Base-by-base conservation (phyloP, 2,329 filamentous ascomycete genomes). In the Setomelanomma holmii region DNA sequence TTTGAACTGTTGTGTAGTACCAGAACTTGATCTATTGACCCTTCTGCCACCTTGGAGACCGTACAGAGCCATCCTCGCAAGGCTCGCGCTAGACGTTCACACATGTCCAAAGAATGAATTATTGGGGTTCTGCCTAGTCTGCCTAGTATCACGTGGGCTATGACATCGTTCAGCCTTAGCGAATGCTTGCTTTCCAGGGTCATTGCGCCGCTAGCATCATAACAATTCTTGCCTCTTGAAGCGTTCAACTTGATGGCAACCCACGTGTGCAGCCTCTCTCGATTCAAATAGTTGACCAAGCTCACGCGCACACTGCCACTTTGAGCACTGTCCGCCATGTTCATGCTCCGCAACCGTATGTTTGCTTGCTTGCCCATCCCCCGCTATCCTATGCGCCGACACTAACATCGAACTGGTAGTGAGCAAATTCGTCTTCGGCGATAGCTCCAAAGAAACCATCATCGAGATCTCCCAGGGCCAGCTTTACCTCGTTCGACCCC, bases 391-490 rank as follows among this genome's bases (percentile, higher is more conserved):
- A 51, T 51, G 42, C 50, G 35, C 42, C 40, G 54, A 58, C 58
- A 58, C 67, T 70, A 58, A 72, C 56, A 20, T 30, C 19, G 40
- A 56, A 39, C 42, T 24, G 46, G 51, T 71, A 96, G 91, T 96
- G 64, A 90, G 90, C 78, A 97, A 96, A 78, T 88, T 95, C 70
- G 87, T 98, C 72, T 98, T 98, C 74, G 87, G 88, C 61, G 92
- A 96, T 75, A 86, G 85, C 68, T 91, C 87, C 73, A 93, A 97
- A 76, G 93, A 98, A 80, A 89, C 91, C 41, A 86, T 99, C 72
- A 91, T 96, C 77, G 93, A 98, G 74, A 88, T 99, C 38, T 87
- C 93, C 14, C 92, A 98, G 76, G 95, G 95, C 72, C 93, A 98
- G 76, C 90, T 99, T 39, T 99, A 97, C 76, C 89, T 99, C 63